A percentile compares a stretch with the other conserved stretches of the same genome.
These are phyloP conservation scores for Fusarium illudens DNA, from an alignment of 2,329 filamentous ascomycete genomes.

Conservation along the genomic window DNA sequence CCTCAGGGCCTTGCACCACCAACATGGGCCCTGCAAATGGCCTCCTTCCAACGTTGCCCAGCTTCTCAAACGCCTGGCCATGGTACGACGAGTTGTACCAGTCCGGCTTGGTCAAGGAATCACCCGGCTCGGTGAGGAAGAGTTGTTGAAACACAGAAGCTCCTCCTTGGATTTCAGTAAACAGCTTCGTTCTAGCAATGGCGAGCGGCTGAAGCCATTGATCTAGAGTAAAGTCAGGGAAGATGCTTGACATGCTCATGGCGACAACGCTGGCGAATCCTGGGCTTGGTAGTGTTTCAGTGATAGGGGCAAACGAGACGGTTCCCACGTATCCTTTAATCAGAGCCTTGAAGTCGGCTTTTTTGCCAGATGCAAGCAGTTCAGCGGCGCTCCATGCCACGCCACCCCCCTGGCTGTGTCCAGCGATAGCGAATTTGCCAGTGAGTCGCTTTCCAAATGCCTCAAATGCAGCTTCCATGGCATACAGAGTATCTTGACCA, in stretches of 20 bases:
- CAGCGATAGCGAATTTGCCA: constrained; percentile 53
- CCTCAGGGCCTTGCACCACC: constrained; percentile 2
- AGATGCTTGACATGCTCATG: not conserved
- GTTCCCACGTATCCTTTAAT: constrained; percentile 17
- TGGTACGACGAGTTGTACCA: constrained; percentile 11
- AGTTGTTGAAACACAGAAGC: not conserved
- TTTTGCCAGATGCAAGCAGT: constrained; percentile 38
- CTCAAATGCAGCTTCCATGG: constrained; percentile 51
- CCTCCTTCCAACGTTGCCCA: not conserved
- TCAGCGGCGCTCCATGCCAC: constrained; percentile 49
- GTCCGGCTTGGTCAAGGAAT: not conserved
- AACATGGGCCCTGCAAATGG: not conserved
- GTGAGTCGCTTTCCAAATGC: constrained; percentile 49
- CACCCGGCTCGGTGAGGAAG: not conserved
- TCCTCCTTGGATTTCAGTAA: constrained; percentile 8
- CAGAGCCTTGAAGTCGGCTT: not conserved
- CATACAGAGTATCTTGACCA: constrained; percentile 55
- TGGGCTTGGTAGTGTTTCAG: not conserved
- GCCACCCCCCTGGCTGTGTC: constrained; percentile 57
- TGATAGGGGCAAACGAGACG: constrained; percentile 17
- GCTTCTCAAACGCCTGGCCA: constrained; percentile 1
- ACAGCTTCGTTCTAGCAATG: constrained; percentile 3
- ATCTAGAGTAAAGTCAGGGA: constrained; percentile 14
- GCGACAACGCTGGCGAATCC: not conserved
- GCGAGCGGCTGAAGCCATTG: constrained; percentile 27